A percentile compares a stretch with the other conserved stretches of the same genome.
Evolutionary conservation across 2,329 filamentous ascomycete genomes (phyloP).

Genomic region (Basipetospora chlamydospora): DNA sequence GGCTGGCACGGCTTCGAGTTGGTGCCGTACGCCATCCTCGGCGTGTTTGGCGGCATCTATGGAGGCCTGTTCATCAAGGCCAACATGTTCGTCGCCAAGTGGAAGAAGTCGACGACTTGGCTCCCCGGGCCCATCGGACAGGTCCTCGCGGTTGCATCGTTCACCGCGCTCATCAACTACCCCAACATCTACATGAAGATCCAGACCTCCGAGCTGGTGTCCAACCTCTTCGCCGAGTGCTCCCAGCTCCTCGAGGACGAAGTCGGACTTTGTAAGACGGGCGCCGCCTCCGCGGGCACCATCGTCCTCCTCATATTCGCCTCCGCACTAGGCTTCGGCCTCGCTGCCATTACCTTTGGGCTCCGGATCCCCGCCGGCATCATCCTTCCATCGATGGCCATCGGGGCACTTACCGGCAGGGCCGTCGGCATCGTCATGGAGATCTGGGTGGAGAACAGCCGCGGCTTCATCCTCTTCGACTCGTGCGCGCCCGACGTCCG

Average conservation of each 20-base stretch:
- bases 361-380: slow-evolving; percentile 91
- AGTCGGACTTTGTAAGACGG: slow-evolving; percentile 80
- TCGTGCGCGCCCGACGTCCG: slow-evolving; percentile 73
- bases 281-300: slow-evolving; percentile 66
- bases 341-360: slow-evolving; percentile 82
- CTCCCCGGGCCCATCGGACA: slow-evolving; percentile 64
- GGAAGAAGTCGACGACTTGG: slow-evolving; percentile 54
- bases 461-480: slow-evolving; percentile 61
- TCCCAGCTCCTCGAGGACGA: slow-evolving; percentile 68
- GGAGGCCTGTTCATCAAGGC: slow-evolving; percentile 88
- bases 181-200: slow-evolving; percentile 94
- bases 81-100: slow-evolving; percentile 75
- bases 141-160: slow-evolving; percentile 61
- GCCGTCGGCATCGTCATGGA: slow-evolving; percentile 82
- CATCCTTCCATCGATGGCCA: slow-evolving; percentile 88
- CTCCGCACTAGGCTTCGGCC: slow-evolving; percentile 67
- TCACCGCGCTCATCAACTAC: slow-evolving; percentile 85
- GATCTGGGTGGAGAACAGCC: slow-evolving; percentile 69
- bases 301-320: slow-evolving; percentile 74
- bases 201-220: slow-evolving; percentile 81
- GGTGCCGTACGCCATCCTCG: slow-evolving; percentile 72
- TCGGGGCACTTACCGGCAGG: slow-evolving; percentile 80
- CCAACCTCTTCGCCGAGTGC: slow-evolving; percentile 85
- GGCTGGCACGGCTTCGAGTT: slow-evolving; percentile 94
- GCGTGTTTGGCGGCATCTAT: slow-evolving; percentile 83